Base-by-base conservation (phyloP, 352 stramenopile genomes). In the Globisporangium splendens region DNA sequence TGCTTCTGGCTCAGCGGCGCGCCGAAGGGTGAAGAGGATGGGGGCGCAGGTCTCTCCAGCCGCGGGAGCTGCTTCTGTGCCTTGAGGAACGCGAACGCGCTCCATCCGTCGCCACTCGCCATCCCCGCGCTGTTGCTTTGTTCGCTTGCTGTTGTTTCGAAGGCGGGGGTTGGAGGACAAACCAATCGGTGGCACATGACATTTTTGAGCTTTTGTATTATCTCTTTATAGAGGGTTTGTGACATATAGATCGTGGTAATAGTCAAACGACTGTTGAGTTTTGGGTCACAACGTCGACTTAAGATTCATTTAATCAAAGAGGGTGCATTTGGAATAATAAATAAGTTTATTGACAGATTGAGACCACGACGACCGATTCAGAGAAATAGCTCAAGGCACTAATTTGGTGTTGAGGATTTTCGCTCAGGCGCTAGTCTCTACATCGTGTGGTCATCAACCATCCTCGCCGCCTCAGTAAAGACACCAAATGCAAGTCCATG, bases 21-120 rank as follows among this genome's bases (percentile, higher is more conserved):
- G 17, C 48, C 47, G 41, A 49, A 18, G 18, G 41, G 56, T 2
- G 50, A 21, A 17, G 53, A 51, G 24, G 59, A 68, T 12, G 50
- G 18, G 1, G 42, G 2, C 43, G 43, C 21, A 38, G 24, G 15
- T 8, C 22, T 47, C 15, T 42, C 39, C 18, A 44, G 33, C 12
- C 11, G 22, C 21, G 59, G 59, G 20, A 65, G 44, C 50, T 59
- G 59, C 20, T 33, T 50, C 20, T 58, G 43, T 20, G 31, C 18
- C 33, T 59, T 58, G 50, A 65, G 59, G 59, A 65, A 54, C 50
- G 42, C 50, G 52, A 65, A 59, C 35, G 59, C 59, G 43, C 56
- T 60, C 20, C 46, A 41, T 46, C 18, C 50, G 18, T 24, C 35
- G 28, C 15, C 41, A 28, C 21, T 49, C 50, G 50, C 44, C 59